Percentiles rank a stretch among this genome's conserved stretches.
Conservation (phyloP, 495 filamentous ascomycete species). For the Podospora fimiseda region DNA sequence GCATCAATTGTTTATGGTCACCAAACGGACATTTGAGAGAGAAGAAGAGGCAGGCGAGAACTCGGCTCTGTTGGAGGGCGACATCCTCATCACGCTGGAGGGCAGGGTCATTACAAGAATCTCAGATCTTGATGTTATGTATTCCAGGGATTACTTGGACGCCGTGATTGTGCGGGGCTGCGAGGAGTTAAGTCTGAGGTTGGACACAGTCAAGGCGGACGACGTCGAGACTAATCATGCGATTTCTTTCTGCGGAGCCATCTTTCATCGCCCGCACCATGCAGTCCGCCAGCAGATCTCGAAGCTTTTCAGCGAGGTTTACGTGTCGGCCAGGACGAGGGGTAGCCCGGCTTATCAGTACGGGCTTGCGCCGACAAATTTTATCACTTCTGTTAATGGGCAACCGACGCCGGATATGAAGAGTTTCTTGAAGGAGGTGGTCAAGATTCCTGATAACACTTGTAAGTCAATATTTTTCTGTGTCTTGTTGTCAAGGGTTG, state of each 20-base stretch:
- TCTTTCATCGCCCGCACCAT: constrained; percentile 89
- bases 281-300: constrained; percentile 95
- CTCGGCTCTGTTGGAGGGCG: constrained; percentile 71
- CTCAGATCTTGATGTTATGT: constrained; percentile 93
- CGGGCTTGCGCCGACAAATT: constrained; percentile 90
- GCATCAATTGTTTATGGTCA: constrained; percentile 97
- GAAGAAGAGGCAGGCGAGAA: constrained; percentile 54
- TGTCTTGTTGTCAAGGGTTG: too few species aligned
- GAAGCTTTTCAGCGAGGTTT: constrained; percentile 95
- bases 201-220: constrained; percentile 81
- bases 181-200: constrained; percentile 66
- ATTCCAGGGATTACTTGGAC: constrained; percentile 75
- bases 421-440: constrained; percentile 68
- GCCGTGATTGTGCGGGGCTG: constrained; percentile 83
- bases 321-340: constrained; percentile 77
- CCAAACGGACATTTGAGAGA: constrained; percentile 63
- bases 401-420: constrained; percentile 73
- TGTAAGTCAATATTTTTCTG: constrained; percentile 48
- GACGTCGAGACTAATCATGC: constrained; percentile 89
- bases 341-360: constrained; percentile 91
- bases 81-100: constrained; percentile 88
- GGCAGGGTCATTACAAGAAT: constrained; percentile 87
- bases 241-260: constrained; percentile 90
- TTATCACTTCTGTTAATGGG: constrained; percentile 92
- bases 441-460: constrained; percentile 88